Evolutionary conservation across 2,329 filamentous ascomycete genomes (phyloP), one percentile per base, ranked within the genome.

Genomic region (Colletotrichum chrysophilum): DNA sequence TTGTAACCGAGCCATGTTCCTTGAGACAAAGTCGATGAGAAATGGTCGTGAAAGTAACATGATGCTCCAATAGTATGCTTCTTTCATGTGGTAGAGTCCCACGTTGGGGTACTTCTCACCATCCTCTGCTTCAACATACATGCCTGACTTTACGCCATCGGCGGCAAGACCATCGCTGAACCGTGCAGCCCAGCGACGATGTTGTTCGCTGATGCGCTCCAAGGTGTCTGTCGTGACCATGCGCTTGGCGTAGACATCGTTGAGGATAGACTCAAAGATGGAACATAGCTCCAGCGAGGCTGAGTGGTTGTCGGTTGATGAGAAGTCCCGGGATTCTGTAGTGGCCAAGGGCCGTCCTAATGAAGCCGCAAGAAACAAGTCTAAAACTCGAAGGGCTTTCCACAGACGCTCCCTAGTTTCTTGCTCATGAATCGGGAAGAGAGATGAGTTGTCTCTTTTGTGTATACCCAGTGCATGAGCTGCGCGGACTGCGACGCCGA

Each of bases 1-100:
- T 2, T 38, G 56, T 16, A 52, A 62, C 14, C 66, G 38, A 0
- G 78, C 68, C 13, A 78, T 74, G 65, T 36, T 77, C 62, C 7
- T 75, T 8, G 69, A 77, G 21, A 80, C 79, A 48, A 55, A 74
- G n/a, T 85, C 81, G 48, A 84, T 79, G 0, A 86, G 79, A 21
- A 84, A 85, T 0, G 84, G 84, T 7, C 83, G 80, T 0, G 85
- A 84, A 0, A 85, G 60, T 1, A 86, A 77, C 77, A 86, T 85
- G 16, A 86, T 82, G 0, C 82, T 82, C 83, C 83, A 85, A 69
- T 86, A 85, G 2, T 84, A 85, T 0, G 83, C 84, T 26, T 83
- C 78, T 38, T 84, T 85, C 10, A 86, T 76, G 26, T 86, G 79
- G 32, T 76, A 77, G 12, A 83, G 78, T 16, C 79, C 80, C 24